Evolutionary conservation across 305 asterid genomes (phyloP).

Genomic region (Solanum hybrid): DNA sequence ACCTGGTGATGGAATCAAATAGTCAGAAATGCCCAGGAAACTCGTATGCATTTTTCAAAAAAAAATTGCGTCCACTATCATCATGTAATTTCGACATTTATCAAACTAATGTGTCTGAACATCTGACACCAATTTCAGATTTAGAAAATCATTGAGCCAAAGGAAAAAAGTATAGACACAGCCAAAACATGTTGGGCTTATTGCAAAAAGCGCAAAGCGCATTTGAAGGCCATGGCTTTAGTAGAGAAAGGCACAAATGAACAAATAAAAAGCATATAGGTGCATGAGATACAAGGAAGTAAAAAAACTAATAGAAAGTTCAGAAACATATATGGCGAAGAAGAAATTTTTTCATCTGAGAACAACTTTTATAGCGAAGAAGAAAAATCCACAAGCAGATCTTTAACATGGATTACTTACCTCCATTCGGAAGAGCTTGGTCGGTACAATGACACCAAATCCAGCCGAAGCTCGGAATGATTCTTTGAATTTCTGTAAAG

Average conservation of each 20-base stretch:
- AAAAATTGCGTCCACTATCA: not conserved
- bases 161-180: not conserved
- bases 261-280: not conserved
- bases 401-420: slow-evolving; percentile 27
- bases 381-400: not conserved
- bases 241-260: not conserved
- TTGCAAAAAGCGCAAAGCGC: not conserved
- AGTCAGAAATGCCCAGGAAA: slow-evolving; percentile 13
- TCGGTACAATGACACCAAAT: slow-evolving; percentile 72
- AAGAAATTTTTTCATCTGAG: not conserved
- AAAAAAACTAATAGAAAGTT: not conserved
- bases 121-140: not conserved
- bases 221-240: not conserved
- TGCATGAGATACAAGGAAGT: not conserved
- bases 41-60: not conserved
- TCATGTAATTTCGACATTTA: not conserved
- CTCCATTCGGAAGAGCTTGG: slow-evolving; percentile 92
- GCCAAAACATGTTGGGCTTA: not conserved
- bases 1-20: slow-evolving; percentile 36
- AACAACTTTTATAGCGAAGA: not conserved
- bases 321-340: not conserved
- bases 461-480: slow-evolving; percentile 78
- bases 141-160: not conserved
- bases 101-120: not conserved
- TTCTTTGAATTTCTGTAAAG: slow-evolving; percentile 50